Base-by-base conservation (phyloP, 371 early-diverging fungal species). In the Blastocladiella emersonii region DNA sequence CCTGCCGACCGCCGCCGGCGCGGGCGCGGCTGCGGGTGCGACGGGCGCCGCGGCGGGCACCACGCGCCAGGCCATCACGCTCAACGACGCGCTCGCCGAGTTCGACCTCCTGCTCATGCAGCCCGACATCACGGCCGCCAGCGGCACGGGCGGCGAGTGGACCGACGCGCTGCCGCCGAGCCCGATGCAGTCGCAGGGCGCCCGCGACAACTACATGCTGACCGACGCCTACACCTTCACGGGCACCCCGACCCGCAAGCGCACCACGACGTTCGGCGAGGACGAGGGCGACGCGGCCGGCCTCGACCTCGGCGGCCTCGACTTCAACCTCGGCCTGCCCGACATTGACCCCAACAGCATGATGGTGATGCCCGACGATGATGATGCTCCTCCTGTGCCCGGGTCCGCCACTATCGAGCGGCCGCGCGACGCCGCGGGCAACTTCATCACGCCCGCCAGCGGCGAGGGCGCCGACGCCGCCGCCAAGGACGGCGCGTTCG, bases 101-200 rank as follows among this genome's bases (percentile, higher is more conserved):
- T 88, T 91, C 66, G 95, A 94, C 45, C 71, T 92, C 48, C 72
- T 93, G 61, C 92, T 91, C 15, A n/a, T n/a, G n/a, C 87, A 88
- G 57, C 84, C 84, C 17, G 73, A 79, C 7, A 76, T 88, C 53
- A 77, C 84, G 65, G 53, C 81, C 23, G 66, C 68, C 69, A 73
- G 65, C 61, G 1, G 45, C 27, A 44, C 41, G 27, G 63, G 30
- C n/a, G 3, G 44, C 68, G 3, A 44, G 43, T 2, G 69, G 67
- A 0, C 34, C 62, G 39, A 25, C 60, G 27, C 68, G 61, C 27
- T 25, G 44, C 41, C 64, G 5, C 21, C 63, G 34, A 35, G 56
- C 55, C 34, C 37, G 43, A 23, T 17, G 1, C 57, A 51, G 34
- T 15, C 39, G 48, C 36, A 48, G 45, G 48, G 35, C 51, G 27